Evolutionary conservation across 257 asterid species (phyloP).

Genomic region (Echites panduratus): DNA sequence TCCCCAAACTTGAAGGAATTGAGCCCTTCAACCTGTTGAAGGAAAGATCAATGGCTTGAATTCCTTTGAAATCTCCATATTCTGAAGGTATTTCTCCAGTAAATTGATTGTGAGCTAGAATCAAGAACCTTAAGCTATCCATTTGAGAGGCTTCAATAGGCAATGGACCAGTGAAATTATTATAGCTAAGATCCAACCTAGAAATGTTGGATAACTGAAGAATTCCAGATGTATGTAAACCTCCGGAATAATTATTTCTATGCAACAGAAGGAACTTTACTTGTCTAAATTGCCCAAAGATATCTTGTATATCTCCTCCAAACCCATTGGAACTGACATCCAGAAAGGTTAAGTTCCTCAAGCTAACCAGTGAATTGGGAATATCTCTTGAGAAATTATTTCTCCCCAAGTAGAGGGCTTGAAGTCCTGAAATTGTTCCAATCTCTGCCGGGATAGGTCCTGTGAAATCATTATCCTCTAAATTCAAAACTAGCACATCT

Average conservation of each 20-base stretch:
- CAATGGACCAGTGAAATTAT: constrained; percentile 59
- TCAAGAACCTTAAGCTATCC: constrained; percentile 51
- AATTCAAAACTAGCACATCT: constrained; percentile 37
- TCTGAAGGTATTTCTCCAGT: constrained; percentile 63
- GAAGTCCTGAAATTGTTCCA: constrained; percentile 45
- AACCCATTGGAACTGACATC: constrained; percentile 70
- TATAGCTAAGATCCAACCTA: constrained; percentile 77
- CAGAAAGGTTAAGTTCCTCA: constrained; percentile 47
- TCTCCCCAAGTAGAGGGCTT: constrained; percentile 54
- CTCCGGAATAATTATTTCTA: constrained; percentile 53
- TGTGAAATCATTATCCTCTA: constrained; percentile 50
- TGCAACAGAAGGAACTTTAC: constrained; percentile 66
- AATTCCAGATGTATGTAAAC: constrained; percentile 54
- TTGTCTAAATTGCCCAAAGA: constrained; percentile 56
- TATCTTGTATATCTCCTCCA: constrained; percentile 59
- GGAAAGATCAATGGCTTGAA: constrained; percentile 88
- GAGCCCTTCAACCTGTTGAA: constrained; percentile 51
- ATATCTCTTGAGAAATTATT: constrained; percentile 69
- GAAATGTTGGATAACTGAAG: constrained; percentile 47
- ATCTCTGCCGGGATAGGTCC: constrained; percentile 65
- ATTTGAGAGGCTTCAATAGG: constrained; percentile 55
- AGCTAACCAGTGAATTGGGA: constrained; percentile 47
- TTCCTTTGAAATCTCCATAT: constrained; percentile 61
- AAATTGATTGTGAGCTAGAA: constrained; percentile 73
- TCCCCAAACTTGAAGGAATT: constrained; percentile 60